Conservation (phyloP, 768 basidiomycete species). For the Podaxis sp. region DNA sequence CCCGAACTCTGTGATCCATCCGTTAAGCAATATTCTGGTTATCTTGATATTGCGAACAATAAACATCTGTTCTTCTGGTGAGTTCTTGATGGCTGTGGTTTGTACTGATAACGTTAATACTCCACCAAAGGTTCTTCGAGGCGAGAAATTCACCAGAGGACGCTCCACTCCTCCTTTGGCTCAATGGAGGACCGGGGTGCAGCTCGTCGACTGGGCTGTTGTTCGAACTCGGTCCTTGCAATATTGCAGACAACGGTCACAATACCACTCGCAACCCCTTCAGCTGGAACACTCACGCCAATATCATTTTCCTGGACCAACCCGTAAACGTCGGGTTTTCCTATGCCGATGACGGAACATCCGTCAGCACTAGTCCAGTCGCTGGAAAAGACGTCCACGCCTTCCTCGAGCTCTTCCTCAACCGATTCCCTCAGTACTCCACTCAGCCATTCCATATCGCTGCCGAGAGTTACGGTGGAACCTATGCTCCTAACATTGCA, state of each 20-base stretch:
- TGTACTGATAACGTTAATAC: background rate
- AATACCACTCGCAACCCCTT: conserved; percentile 71
- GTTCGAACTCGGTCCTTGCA: conserved; percentile 91
- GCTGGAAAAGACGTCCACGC: conserved; percentile 90
- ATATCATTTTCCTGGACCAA: conserved; percentile 74
- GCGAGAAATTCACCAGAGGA: conserved; percentile 65
- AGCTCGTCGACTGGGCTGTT: conserved; percentile 80
- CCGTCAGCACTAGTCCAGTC: conserved; percentile 74
- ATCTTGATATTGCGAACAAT: conserved; percentile 74
- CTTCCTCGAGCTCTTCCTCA: conserved; percentile 77
- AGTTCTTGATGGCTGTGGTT: conserved; percentile 14
- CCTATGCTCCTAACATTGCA: conserved; percentile 84
- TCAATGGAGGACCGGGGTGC: conserved; percentile 78
- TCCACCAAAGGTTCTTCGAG: conserved; percentile 76
- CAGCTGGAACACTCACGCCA: conserved; percentile 83
- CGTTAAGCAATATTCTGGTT: conserved; percentile 82
- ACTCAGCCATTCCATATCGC: conserved; percentile 71
- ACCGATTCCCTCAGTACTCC: conserved; percentile 72
- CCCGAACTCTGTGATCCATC: conserved; percentile 73
- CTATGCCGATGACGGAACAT: conserved; percentile 70
- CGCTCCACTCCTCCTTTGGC: conserved; percentile 86
- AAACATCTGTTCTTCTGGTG: conserved; percentile 90
- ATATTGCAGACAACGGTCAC: conserved; percentile 60
- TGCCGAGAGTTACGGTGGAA: conserved; percentile 76
- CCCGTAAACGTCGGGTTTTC: conserved; percentile 91